Base-by-base conservation (phyloP, 202 grass and related monocot species). In the Hordeum pubiflorum region DNA sequence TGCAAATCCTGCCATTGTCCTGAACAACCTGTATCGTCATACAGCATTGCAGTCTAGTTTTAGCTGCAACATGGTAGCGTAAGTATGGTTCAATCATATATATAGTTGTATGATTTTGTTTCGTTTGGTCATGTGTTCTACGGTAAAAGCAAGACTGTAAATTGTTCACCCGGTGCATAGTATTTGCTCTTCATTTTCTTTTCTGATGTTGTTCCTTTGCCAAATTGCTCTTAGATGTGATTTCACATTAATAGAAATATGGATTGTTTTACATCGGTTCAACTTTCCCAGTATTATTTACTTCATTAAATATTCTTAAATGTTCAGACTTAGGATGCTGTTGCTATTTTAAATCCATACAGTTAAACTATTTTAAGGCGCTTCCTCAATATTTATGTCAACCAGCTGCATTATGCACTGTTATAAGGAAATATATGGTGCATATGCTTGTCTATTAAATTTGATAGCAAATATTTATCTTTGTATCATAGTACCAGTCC, bases 41-140 rank as follows among this genome's bases (percentile, higher is more conserved):
- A 97, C 95, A 82, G 79, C 95, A 82, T 86, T 97, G 78, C 95
- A 97, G 77, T 97, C 95, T 79, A 82, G 95, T 81, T 97, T 97
- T 89, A 97, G 92, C 86, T 97, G 95, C 91, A 97, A 97, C 74
- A 97, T 97, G 88, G 95, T 97, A 38, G 86, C 92, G 95, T 94
- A 89, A 93, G 95, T 94, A 84, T 40, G 41, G 26, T 70, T 60
- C 58, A 85, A 58, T 57, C 24, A 78, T 44, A 67, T 77, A 26
- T 77, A 48, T 14, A 75, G 22, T 76, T 65, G 18, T 61, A 4
- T 24, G 26, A 33, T 29, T 69, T 80, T 72, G 32, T 39, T 39
- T 27, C 33, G 43, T 78, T 69, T 81, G 36, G 33, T 89, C 31
- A 10, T 79, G 29, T 90, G 61, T 74, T 81, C 58, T 75, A 10